A percentile compares a stretch with the other conserved stretches of the same genome.
Conservation (phyloP, 495 filamentous ascomycete genomes). For the Amorphotheca resinae region DNA sequence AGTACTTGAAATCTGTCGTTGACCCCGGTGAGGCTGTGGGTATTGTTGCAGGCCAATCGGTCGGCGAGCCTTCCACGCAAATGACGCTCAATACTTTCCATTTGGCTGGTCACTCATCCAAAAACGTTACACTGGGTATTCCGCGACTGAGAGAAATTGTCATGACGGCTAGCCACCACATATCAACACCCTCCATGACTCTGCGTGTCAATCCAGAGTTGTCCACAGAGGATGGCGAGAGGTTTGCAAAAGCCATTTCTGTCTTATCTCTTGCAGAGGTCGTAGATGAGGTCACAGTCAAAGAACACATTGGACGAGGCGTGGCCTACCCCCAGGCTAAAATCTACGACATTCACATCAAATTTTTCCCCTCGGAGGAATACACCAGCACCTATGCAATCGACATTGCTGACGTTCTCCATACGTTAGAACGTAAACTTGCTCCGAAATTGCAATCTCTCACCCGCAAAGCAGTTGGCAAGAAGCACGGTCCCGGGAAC, state of each 20-base stretch:
- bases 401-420: constrained; percentile 56
- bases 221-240: constrained; percentile 53
- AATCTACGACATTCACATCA: constrained; percentile 68
- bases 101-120: constrained; percentile 93
- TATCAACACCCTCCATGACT: constrained; percentile 89
- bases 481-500: constrained; percentile 50
- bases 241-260: constrained; percentile 85
- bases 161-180: constrained; percentile 85
- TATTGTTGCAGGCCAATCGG: constrained; percentile 89
- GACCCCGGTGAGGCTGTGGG: constrained; percentile 97
- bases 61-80: constrained; percentile 95
- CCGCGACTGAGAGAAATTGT: constrained; percentile 94
- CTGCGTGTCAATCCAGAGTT: constrained; percentile 65
- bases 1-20: constrained; percentile 86
- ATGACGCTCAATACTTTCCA: constrained; percentile 99
- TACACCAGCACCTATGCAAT: constrained; percentile 83
- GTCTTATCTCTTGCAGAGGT: constrained; percentile 79
- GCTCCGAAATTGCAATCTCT: constrained; percentile 54
- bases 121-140: constrained; percentile 98
- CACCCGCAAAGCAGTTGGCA: constrained; percentile 65
- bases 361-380: constrained; percentile 73
- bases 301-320: constrained; percentile 60
- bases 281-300: constrained; percentile 68
- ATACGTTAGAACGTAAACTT: constrained; percentile 68
- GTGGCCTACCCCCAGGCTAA: constrained; percentile 55